phyloP scores from a whole-genome alignment of 169 alveolate species.

The Blepharisma undulans region DNA sequence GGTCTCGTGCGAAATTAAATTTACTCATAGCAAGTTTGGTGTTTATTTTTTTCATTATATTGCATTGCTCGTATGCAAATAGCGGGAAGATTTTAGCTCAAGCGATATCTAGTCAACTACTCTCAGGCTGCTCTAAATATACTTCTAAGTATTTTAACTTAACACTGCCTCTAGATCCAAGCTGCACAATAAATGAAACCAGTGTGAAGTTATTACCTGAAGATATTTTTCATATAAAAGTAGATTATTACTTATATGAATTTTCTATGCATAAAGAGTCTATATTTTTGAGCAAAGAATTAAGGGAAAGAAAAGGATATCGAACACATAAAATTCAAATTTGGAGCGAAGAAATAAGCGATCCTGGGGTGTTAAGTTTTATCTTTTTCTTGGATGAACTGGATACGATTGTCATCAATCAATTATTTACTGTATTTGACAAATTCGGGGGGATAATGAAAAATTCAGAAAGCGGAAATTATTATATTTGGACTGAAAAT shows the following conservation, averaged over 20 bases:
- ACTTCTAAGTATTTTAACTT: background rate
- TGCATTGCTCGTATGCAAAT: background rate
- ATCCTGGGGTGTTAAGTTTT: background rate
- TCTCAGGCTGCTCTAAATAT: background rate
- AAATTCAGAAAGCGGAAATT: too few relatives aligned
- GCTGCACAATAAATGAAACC: too few relatives aligned
- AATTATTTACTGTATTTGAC: too few relatives aligned
- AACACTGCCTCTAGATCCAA: background rate
- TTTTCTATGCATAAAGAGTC: too few relatives aligned
- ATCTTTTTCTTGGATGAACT: background rate
- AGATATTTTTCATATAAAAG: too few relatives aligned
- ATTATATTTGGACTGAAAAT: background rate
- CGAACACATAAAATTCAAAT: background rate
- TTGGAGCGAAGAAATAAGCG: background rate
- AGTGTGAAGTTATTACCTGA: too few relatives aligned
- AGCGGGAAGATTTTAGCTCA: background rate
- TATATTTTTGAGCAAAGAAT: background rate
- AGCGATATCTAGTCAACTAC: background rate
- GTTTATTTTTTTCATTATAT: background rate
- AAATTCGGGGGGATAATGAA: too few relatives aligned
- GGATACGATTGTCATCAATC: slow-evolving; percentile 6
- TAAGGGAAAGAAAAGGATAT: background rate
- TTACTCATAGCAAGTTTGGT: too few relatives aligned
- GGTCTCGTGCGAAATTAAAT: too few relatives aligned
- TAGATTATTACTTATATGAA: too few relatives aligned